phyloP scores from a whole-genome alignment of 192 early-diverging fungal species.

The Piromyces finnis region DNA sequence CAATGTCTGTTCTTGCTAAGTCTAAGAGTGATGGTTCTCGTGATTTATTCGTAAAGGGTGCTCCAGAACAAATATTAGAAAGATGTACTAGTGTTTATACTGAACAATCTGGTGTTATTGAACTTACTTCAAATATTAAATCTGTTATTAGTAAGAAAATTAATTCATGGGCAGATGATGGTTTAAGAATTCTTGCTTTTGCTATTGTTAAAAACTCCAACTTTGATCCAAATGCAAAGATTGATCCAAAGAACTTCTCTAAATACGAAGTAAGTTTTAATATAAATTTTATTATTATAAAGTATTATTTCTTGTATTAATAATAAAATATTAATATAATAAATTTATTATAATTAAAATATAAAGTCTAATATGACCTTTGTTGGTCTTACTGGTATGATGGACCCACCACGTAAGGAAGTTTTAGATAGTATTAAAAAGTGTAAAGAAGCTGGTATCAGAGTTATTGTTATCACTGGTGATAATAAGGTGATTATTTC shows the following conservation, averaged over 20 bases:
- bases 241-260: constrained; percentile 32
- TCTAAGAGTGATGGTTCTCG: background rate
- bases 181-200: constrained; percentile 78
- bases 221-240: constrained; percentile 35
- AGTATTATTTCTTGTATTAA: too few relatives aligned
- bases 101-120: constrained; percentile 18
- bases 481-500: constrained; percentile 56
- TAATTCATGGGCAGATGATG: constrained; percentile 54
- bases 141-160: constrained; percentile 43
- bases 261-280: constrained; percentile 32
- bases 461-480: constrained; percentile 96
- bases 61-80: constrained; percentile 80
- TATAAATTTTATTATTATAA: too few relatives aligned
- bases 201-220: constrained; percentile 65
- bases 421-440: constrained; percentile 62
- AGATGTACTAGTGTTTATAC: constrained; percentile 48
- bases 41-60: constrained; percentile 78
- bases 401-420: constrained; percentile 92
- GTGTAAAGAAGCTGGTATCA: constrained; percentile 86
- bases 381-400: constrained; percentile 88
- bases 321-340: too few relatives aligned
- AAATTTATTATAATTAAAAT: too few relatives aligned
- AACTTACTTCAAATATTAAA: constrained; percentile 45
- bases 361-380: constrained; percentile 62
- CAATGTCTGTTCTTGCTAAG: constrained; percentile 78